These are phyloP conservation scores for Lactarius akahatsu DNA, from an alignment of 768 basidiomycete species.

Conservation along the genomic window DNA sequence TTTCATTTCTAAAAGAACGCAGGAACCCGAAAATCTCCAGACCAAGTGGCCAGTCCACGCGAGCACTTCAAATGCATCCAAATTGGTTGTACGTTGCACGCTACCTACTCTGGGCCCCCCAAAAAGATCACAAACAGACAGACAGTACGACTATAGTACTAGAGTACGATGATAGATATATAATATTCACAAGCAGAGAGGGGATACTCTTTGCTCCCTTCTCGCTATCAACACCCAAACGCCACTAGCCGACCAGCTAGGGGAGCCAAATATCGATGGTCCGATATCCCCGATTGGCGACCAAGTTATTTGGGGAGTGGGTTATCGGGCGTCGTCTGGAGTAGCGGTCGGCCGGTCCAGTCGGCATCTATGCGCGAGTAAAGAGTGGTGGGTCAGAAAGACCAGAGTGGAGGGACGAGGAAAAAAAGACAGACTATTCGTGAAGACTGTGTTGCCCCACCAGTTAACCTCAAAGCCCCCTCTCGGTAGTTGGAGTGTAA, in stretches of 20 bases:
- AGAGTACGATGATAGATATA: conserved; percentile 21
- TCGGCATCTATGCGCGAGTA: conserved; percentile 10
- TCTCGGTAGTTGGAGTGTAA: conserved; percentile 63
- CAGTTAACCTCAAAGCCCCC: conserved; percentile 57
- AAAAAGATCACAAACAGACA: conserved; percentile 19
- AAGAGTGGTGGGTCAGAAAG: not conserved
- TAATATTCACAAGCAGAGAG: conserved; percentile 22
- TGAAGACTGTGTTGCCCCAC: conserved; percentile 72
- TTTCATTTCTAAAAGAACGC: not conserved
- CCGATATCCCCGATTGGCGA: not conserved
- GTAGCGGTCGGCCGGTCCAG: not conserved
- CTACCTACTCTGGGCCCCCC: conserved; percentile 23
- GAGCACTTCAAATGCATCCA: conserved; percentile 10
- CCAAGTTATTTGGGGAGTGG: conserved; percentile 14
- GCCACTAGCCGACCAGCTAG: not conserved
- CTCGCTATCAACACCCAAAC: not conserved
- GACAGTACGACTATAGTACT: conserved; percentile 12
- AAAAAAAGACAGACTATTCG: conserved; percentile 49
- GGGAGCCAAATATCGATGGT: not conserved
- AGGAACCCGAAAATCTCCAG: not conserved
- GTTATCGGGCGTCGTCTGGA: conserved; percentile 6
- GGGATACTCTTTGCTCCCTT: not conserved
- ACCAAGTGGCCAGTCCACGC: too few species aligned
- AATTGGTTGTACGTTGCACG: conserved; percentile 9
- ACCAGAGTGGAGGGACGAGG: not conserved